A percentile compares a stretch with the other conserved stretches of the same genome.
Conservation (phyloP, 306 rosid genomes). For the Quercus ilex region DNA sequence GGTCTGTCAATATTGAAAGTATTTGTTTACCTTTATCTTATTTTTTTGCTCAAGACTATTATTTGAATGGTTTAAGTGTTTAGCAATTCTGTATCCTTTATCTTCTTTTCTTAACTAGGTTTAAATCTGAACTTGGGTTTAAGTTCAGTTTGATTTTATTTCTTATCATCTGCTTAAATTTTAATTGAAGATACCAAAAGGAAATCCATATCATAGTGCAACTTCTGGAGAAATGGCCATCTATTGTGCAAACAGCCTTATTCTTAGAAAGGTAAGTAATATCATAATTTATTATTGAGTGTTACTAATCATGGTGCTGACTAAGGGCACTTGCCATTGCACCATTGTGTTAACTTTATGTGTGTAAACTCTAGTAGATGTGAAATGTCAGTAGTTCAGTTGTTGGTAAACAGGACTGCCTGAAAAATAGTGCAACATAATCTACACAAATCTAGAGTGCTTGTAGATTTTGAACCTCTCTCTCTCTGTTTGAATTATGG, state of each 20-base stretch:
- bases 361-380: neutral
- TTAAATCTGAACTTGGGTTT: neutral
- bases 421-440: neutral
- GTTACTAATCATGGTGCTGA: neutral
- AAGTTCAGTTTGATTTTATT: slow-evolving; percentile 2
- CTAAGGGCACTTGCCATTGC: neutral
- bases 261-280: slow-evolving; percentile 36
- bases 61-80: neutral
- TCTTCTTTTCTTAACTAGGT: neutral
- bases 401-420: neutral
- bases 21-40: neutral
- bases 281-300: neutral
- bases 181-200: slow-evolving; percentile 81
- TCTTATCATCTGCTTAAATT: slow-evolving; percentile 11
- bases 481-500: neutral
- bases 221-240: slow-evolving; percentile 95
- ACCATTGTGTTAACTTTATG: no score
- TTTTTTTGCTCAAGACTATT: no score
- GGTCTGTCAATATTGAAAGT: neutral
- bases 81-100: neutral
- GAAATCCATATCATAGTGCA: slow-evolving; percentile 98
- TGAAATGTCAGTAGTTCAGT: neutral
- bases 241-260: slow-evolving; percentile 74
- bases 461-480: neutral
- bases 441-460: neutral